Percentiles rank a stretch among this genome's conserved stretches.
phyloP scores from a whole-genome alignment of 176 grass and related monocot genomes.

The Pontederia paniculata region DNA sequence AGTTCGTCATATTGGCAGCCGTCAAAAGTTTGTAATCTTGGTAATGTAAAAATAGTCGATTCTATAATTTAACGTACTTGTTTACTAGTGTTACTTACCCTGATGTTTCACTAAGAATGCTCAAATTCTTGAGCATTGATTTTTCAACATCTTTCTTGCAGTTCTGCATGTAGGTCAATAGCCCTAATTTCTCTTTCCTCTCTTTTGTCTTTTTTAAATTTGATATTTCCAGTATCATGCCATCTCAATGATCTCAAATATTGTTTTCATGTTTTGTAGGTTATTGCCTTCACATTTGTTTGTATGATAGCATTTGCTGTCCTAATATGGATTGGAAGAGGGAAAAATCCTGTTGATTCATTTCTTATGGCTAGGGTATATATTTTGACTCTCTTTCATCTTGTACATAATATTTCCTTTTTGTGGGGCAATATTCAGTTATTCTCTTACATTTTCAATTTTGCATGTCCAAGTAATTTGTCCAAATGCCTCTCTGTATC shows the following conservation, averaged over 20 bases:
- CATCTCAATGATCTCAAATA: not conserved
- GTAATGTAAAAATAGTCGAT: constrained; percentile 22
- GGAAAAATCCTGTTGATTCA: constrained; percentile 73
- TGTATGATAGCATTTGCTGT: constrained; percentile 75
- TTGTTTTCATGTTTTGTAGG: constrained; percentile 28
- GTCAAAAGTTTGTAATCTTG: constrained; percentile 96
- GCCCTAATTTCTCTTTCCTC: not conserved
- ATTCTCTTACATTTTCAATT: too few relatives aligned
- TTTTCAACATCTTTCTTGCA: constrained; percentile 11
- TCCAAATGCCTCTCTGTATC: not conserved
- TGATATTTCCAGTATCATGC: not conserved
- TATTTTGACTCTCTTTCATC: not conserved
- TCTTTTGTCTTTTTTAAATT: not conserved
- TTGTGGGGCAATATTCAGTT: not conserved
- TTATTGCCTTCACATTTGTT: constrained; percentile 70
- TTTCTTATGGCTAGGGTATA: constrained; percentile 57
- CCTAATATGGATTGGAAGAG: constrained; percentile 87
- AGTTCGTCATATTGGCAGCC: constrained; percentile 67
- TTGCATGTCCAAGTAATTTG: too few relatives aligned
- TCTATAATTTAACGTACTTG: too few relatives aligned
- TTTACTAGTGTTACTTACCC: too few relatives aligned
- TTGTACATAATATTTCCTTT: constrained; percentile 3
- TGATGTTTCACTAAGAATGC: too few relatives aligned
- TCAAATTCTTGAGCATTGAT: not conserved
- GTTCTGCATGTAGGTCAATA: not conserved